These are phyloP conservation scores for Balakata baccata DNA, from an alignment of 345 rosid species.

Conservation along the genomic window DNA sequence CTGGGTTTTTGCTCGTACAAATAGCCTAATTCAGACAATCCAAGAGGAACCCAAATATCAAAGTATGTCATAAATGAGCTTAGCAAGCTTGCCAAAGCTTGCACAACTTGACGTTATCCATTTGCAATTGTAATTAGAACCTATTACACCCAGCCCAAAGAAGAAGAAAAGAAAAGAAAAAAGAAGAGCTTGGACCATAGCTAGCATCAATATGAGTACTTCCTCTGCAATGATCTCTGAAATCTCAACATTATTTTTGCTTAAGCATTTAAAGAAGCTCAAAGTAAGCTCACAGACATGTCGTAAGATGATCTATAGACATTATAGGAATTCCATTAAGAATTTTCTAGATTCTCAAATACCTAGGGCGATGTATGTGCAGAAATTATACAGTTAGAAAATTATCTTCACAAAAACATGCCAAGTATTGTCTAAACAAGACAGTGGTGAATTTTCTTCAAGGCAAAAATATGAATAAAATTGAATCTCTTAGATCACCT, in stretches of 20 bases:
- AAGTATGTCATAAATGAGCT: too few relatives aligned
- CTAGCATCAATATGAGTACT: neutral
- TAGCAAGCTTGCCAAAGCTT: too few relatives aligned
- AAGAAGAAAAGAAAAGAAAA: too few relatives aligned
- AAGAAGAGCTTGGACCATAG: neutral
- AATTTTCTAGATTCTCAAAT: neutral
- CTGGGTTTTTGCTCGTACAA: too few relatives aligned
- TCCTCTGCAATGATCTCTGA: neutral
- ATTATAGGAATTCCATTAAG: neutral
- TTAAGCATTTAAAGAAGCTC: neutral
- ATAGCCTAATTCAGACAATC: too few relatives aligned
- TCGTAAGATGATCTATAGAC: neutral
- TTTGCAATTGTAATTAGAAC: neutral
- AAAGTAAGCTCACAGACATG: neutral
- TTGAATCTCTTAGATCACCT: constrained; percentile 36
- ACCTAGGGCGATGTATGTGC: too few relatives aligned
- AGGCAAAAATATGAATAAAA: neutral
- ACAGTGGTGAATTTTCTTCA: neutral
- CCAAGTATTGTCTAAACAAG: too few relatives aligned
- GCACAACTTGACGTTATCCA: too few relatives aligned
- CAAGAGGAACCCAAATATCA: too few relatives aligned
- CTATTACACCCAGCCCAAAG: neutral
- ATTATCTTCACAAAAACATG: too few relatives aligned
- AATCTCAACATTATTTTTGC: neutral
- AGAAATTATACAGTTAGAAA: too few relatives aligned